phyloP scores from a whole-genome alignment of 176 grass and related monocot species.

The Cenchrus fungigraminus region DNA sequence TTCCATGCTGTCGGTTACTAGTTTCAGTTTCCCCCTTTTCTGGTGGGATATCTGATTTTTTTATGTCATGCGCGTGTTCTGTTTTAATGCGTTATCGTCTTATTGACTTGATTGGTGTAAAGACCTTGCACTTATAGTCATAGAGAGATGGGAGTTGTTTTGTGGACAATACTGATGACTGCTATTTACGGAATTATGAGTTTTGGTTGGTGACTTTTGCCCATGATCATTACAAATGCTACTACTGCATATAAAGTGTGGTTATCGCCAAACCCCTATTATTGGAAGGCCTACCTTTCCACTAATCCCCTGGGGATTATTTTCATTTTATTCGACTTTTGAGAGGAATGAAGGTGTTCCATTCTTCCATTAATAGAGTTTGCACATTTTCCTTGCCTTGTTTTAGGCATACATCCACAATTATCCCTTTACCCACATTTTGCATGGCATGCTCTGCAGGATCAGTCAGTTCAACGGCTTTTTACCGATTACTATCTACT shows the following conservation, averaged over 20 bases:
- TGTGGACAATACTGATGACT: background rate
- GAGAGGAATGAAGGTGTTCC: background rate
- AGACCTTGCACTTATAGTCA: background rate
- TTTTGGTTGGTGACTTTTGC: background rate
- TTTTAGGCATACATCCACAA: background rate
- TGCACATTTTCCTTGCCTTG: background rate
- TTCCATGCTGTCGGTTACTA: background rate
- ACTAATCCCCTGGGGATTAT: background rate
- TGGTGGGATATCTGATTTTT: background rate
- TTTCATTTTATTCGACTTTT: background rate
- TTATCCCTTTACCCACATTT: background rate
- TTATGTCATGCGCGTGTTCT: background rate
- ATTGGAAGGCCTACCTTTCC: background rate
- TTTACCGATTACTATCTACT: background rate
- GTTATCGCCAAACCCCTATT: background rate
- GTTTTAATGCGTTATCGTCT: background rate
- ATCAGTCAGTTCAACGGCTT: background rate
- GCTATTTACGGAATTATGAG: background rate
- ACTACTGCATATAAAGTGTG: background rate
- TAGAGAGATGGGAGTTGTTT: background rate
- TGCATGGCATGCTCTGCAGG: background rate
- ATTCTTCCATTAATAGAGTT: background rate
- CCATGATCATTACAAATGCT: conserved; percentile 10
- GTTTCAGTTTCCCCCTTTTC: background rate
- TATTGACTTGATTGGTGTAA: background rate